These are phyloP conservation scores for Tubosaeta brunneosetosa DNA, from an alignment of 768 basidiomycete species.

Conservation along the genomic window DNA sequence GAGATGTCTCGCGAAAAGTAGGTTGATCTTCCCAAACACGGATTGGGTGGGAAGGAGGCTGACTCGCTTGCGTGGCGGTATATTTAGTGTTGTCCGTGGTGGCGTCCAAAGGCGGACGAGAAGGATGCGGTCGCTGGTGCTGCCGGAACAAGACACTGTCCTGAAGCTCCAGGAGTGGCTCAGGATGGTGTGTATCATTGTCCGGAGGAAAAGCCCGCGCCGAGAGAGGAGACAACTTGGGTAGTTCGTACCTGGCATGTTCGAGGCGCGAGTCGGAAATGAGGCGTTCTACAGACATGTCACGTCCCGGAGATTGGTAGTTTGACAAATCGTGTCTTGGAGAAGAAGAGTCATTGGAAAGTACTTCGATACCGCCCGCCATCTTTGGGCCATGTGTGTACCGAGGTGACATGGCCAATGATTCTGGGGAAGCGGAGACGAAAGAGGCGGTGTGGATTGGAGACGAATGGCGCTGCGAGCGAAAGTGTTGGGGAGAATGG, in stretches of 20 bases:
- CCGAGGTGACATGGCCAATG: conserved; percentile 15
- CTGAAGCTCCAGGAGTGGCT: neutral
- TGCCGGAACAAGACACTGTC: conserved; percentile 4
- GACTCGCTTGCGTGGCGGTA: neutral
- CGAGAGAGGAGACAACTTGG: conserved; percentile 10
- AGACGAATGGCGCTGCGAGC: conserved; percentile 11
- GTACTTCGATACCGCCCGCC: conserved; percentile 25
- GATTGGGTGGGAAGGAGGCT: conserved; percentile 17
- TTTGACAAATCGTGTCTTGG: conserved; percentile 9
- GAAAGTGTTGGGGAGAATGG: conserved; percentile 17
- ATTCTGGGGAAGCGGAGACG: neutral
- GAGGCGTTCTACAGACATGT: conserved; percentile 11
- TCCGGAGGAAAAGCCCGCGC: conserved; percentile 1
- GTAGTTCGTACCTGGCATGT: conserved; percentile 6
- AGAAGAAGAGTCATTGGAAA: conserved; percentile 14
- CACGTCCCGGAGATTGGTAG: conserved; percentile 14
- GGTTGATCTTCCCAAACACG: conserved; percentile 27
- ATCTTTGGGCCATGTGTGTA: conserved; percentile 22
- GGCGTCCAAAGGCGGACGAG: neutral
- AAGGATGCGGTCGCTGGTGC: conserved; percentile 5
- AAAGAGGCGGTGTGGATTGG: conserved; percentile 3
- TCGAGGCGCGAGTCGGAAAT: conserved; percentile 10
- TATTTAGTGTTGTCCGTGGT: neutral
- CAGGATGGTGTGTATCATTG: conserved; percentile 6
- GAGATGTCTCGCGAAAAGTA: conserved; percentile 6